Evolutionary conservation across 805 yeast genomes (phyloP).

Genomic region (Zygoascus tannicola): DNA sequence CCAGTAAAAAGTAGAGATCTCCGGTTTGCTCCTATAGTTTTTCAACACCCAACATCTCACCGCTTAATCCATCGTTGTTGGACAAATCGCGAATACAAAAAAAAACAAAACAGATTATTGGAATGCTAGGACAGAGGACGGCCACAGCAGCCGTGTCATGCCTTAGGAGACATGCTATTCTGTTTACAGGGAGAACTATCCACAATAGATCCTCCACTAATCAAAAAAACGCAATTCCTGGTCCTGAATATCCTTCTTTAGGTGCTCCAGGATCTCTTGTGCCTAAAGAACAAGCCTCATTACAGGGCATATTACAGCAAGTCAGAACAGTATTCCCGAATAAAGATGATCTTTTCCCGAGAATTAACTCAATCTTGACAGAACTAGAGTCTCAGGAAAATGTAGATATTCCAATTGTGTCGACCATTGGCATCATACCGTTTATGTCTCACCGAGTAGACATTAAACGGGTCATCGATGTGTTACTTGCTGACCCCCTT

Average conservation of each 20-base stretch:
- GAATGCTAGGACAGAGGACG: no score
- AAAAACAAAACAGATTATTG: no score
- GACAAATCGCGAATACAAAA: no score
- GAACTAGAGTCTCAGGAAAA: neutral
- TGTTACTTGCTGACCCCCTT: slow-evolving; percentile 28
- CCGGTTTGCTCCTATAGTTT: no score
- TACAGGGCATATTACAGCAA: neutral
- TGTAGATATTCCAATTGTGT: slow-evolving; percentile 10
- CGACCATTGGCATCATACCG: slow-evolving; percentile 26
- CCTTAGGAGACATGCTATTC: no score
- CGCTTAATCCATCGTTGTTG: no score
- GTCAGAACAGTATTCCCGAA: slow-evolving; percentile 10
- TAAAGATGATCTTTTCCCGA: slow-evolving; percentile 17
- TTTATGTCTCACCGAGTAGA: slow-evolving; percentile 17
- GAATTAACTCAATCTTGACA: slow-evolving; percentile 16
- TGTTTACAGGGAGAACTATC: no score
- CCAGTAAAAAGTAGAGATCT: no score
- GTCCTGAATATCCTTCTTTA: neutral
- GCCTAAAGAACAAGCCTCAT: neutral
- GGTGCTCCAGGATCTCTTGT: neutral
- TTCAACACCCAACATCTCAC: no score
- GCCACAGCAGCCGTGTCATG: no score
- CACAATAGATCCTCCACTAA: no score
- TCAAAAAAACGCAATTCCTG: neutral
- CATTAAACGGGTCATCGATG: slow-evolving; percentile 21